Percentiles rank a stretch among this genome's conserved stretches.
These are phyloP conservation scores for Ulota crispa DNA, from an alignment of 225 moss, liverwort and hornwort species.

Conservation along the genomic window DNA sequence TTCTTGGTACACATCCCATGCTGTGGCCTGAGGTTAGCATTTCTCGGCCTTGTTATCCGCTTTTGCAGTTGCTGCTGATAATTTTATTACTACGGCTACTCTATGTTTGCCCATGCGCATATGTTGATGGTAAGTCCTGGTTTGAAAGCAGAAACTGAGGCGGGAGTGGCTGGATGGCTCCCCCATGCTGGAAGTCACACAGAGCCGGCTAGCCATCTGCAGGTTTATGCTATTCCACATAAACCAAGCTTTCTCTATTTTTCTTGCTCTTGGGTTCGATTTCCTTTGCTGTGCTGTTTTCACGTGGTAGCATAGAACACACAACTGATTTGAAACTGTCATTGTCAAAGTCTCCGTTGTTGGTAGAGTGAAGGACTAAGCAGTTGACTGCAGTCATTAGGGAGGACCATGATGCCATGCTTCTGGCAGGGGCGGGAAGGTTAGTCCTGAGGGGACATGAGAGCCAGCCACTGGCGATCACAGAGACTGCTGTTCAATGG, in stretches of 20 bases:
- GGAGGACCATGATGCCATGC: conserved; percentile 87
- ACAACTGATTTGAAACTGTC: neutral
- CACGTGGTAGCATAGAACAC: neutral
- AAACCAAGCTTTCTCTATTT: neutral
- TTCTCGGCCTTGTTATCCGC: neutral
- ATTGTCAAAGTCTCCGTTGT: neutral
- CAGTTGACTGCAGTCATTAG: conserved; percentile 63
- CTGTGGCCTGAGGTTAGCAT: conserved; percentile 85
- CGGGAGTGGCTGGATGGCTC: conserved; percentile 85
- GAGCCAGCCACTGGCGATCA: conserved; percentile 61
- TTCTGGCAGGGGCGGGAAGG: conserved; percentile 70
- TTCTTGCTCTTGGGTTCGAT: neutral
- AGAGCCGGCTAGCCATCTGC: conserved; percentile 73
- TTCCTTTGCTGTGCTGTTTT: neutral
- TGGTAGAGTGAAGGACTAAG: conserved; percentile 29
- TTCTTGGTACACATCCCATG: conserved; percentile 80
- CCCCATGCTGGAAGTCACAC: conserved; percentile 79
- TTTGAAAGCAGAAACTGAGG: conserved; percentile 61
- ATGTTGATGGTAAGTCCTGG: conserved; percentile 18
- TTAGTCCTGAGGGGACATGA: conserved; percentile 63
- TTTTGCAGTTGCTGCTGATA: neutral
- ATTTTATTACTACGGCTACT: neutral
- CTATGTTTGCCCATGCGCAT: neutral
- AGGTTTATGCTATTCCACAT: conserved; percentile 53
- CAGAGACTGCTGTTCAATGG: conserved; percentile 79